These are phyloP conservation scores for Camellia sinensis DNA, from an alignment of 148 eudicot genomes.

Conservation along the genomic window DNA sequence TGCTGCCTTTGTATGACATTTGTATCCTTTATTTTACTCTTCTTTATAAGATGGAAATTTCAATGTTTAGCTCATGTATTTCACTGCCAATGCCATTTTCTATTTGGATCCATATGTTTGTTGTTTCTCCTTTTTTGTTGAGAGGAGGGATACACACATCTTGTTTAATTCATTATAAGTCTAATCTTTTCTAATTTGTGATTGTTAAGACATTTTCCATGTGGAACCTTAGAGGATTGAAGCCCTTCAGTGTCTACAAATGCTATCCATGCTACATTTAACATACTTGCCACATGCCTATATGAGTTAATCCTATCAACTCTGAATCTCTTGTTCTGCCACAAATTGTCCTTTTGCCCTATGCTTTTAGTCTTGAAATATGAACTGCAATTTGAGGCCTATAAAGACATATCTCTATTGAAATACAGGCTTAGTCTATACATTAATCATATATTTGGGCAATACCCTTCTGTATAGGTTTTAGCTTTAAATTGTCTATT, in stretches of 20 bases:
- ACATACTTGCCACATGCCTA: background rate
- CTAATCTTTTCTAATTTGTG: background rate
- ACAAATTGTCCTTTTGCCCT: background rate
- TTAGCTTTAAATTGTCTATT: background rate
- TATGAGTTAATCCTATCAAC: background rate
- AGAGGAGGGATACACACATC: too few relatives aligned
- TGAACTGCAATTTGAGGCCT: background rate
- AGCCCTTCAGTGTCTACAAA: background rate
- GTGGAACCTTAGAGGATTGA: background rate
- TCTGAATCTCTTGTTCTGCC: background rate
- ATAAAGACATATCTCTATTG: background rate
- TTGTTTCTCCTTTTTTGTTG: too few relatives aligned
- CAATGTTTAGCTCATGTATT: too few relatives aligned
- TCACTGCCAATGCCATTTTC: too few relatives aligned
- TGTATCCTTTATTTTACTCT: too few relatives aligned
- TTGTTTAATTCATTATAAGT: too few relatives aligned
- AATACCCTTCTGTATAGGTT: background rate
- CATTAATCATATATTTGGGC: background rate
- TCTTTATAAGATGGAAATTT: too few relatives aligned
- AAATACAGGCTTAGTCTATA: background rate
- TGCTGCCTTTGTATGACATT: too few relatives aligned
- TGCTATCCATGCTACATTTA: background rate
- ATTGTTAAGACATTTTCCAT: background rate
- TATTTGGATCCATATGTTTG: too few relatives aligned
- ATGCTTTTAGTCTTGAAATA: background rate